A percentile compares a stretch with the other conserved stretches of the same genome.
phyloP scores from a whole-genome alignment of 73 alveolate species.

The Tetrahymena elliotti region DNA sequence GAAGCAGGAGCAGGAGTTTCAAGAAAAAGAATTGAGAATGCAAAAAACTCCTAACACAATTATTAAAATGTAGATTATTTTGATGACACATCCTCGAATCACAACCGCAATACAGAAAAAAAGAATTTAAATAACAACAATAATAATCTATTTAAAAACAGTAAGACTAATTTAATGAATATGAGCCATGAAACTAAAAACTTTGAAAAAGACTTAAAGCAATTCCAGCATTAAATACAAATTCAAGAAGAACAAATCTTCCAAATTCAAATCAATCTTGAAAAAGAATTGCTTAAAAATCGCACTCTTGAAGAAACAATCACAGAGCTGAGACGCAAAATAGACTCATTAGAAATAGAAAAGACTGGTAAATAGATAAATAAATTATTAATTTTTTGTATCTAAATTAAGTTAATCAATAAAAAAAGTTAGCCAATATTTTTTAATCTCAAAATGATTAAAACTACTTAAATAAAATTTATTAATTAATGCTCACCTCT shows the following conservation, averaged over 20 bases:
- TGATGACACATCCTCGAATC: neutral
- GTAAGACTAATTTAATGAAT: neutral
- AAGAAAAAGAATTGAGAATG: neutral
- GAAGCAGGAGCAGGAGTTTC: neutral
- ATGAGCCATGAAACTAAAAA: neutral
- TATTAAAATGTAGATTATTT: neutral
- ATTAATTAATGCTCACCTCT: too few species aligned
- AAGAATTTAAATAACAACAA: neutral
- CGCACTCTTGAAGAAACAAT: neutral
- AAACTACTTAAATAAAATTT: neutral
- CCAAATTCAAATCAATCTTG: neutral
- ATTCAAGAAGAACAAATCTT: neutral
- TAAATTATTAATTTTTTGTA: neutral
- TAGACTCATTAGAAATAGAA: neutral
- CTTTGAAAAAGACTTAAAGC: neutral
- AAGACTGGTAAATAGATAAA: neutral
- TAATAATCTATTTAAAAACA: neutral
- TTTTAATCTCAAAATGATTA: neutral
- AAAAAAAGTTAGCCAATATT: neutral
- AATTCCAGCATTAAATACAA: neutral
- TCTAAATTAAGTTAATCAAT: neutral
- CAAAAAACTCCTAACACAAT: neutral
- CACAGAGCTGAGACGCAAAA: neutral
- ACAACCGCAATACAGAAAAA: neutral
- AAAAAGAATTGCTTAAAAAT: neutral